Percentiles rank a stretch among this genome's conserved stretches.
These are phyloP conservation scores for Waltiozyma sp. DNA, from an alignment of 1,139 yeast species.

Conservation along the genomic window DNA sequence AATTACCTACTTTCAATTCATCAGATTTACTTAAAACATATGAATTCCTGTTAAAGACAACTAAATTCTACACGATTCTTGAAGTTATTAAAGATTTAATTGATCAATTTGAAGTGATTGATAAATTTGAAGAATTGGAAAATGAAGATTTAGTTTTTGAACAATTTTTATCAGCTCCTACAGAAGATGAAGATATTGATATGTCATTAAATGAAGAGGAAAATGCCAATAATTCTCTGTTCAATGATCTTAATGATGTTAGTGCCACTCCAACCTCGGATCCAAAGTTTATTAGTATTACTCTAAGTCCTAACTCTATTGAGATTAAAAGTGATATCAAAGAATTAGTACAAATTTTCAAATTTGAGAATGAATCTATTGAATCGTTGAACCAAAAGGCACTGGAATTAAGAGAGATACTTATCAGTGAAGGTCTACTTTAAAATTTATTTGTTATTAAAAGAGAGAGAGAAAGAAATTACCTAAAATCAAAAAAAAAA, in stretches of 20 bases:
- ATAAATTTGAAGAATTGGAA: conserved; percentile 7
- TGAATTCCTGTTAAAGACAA: not conserved
- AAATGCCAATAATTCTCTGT: not conserved
- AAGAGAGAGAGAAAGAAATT: no score
- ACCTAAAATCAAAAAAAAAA: no score
- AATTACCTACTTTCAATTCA: not conserved
- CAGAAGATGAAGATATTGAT: not conserved
- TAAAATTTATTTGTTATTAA: not conserved
- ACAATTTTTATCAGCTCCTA: conserved; percentile 3
- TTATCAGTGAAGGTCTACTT: not conserved
- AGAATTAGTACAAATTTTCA: not conserved
- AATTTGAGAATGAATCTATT: not conserved
- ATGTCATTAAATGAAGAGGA: not conserved
- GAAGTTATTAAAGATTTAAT: not conserved
- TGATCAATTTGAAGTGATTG: conserved; percentile 5
- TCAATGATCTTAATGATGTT: not conserved
- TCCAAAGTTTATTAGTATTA: conserved; percentile 1
- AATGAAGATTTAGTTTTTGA: conserved; percentile 4
- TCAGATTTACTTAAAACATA: conserved; percentile 1
- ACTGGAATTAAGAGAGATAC: not conserved
- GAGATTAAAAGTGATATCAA: conserved; percentile 3
- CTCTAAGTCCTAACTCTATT: conserved; percentile 2
- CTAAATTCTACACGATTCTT: conserved; percentile 1
- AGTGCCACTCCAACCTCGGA: conserved; percentile 4
- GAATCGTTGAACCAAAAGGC: not conserved